Evolutionary conservation across 2,329 filamentous ascomycete genomes (phyloP).

Genomic region (Talaromyces albobiverticillius): DNA sequence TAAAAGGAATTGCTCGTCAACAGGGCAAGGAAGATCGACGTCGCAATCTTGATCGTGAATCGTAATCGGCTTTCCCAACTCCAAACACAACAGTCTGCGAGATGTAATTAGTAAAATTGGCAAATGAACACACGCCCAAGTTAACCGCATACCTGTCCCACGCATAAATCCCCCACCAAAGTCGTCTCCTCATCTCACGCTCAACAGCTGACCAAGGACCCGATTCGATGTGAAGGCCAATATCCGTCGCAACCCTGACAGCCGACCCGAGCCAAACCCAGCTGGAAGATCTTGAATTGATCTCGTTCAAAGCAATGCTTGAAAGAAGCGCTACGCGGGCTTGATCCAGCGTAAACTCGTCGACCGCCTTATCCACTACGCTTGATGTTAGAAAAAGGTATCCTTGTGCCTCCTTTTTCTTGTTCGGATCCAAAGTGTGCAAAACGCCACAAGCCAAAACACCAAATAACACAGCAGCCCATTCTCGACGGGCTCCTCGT

Average conservation of each 20-base stretch:
- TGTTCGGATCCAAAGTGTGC: conserved; percentile 59
- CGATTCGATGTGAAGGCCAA: conserved; percentile 74
- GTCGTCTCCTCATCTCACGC: conserved; percentile 77
- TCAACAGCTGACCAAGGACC: conserved; percentile 73
- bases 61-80: conserved; percentile 73
- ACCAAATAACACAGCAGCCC: conserved; percentile 76
- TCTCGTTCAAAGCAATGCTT: conserved; percentile 77
- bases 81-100: conserved; percentile 66
- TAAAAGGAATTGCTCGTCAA: conserved; percentile 69
- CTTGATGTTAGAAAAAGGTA: conserved; percentile 70
- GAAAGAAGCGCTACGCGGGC: conserved; percentile 70
- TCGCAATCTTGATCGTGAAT: conserved; percentile 91
- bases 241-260: conserved; percentile 75
- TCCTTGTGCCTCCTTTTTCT: conserved; percentile 58
- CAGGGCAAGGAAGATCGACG: conserved; percentile 70
- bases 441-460: conserved; percentile 80
- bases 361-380: conserved; percentile 76
- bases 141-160: conserved; percentile 79
- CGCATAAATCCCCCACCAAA: conserved; percentile 94
- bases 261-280: conserved; percentile 83
- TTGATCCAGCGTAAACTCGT: conserved; percentile 73
- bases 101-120: not conserved
- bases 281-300: conserved; percentile 79
- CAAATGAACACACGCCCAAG: conserved; percentile 13
- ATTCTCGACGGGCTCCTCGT: conserved; percentile 62